Base-by-base conservation (phyloP, 257 asterid genomes). In the Cordia subcordata region DNA sequence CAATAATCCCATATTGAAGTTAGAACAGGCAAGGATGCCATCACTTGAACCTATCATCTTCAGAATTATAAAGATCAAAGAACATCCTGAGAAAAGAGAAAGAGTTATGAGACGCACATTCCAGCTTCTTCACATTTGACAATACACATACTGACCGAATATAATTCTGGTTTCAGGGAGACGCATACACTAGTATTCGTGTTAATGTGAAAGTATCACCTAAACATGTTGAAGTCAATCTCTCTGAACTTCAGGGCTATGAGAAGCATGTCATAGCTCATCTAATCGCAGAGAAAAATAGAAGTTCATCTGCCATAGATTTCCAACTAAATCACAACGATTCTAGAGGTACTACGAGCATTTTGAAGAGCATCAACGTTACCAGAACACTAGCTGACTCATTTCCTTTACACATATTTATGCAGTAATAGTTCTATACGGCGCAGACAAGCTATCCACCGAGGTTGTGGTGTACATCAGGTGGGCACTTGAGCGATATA, bases 211-310 rank as follows among this genome's bases (percentile, higher is more conserved):
- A 62, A 82, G 83, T 65, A 64, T 88, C 95, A 62, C 49, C 73
- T 45, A 81, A 62, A 62, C 96, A 85, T 63, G 63, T 83, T 11
- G 96, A 88, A 77, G 72, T 88, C 53, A 80, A 88, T 72, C 86
- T 88, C 65, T 81, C 95, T 13, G 93, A 85, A 51, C 75, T 84
- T 51, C 78, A 72, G 68, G 96, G 96, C 27, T 88, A 88, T 37
- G 96, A 88, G 70, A 85, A 88, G 73, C 88, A 88, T 61, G 69
- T 85, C 61, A 75, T 88, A 61, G 84, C 74, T 55, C 88, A 88
- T 60, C 88, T 88, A 21, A 83, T 85, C 79, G 80, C 78, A 53
- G 93, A 80, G 72, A 75, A 27, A 27, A 27, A 27, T 6, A 27
- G 6, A 27, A 27, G 35, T 3, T 27, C 6, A 27, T 27, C 3